Percentiles rank a stretch among this genome's conserved stretches.
Conservation (phyloP, 176 grass and related monocot species). For the Calamus simplicifolius region DNA sequence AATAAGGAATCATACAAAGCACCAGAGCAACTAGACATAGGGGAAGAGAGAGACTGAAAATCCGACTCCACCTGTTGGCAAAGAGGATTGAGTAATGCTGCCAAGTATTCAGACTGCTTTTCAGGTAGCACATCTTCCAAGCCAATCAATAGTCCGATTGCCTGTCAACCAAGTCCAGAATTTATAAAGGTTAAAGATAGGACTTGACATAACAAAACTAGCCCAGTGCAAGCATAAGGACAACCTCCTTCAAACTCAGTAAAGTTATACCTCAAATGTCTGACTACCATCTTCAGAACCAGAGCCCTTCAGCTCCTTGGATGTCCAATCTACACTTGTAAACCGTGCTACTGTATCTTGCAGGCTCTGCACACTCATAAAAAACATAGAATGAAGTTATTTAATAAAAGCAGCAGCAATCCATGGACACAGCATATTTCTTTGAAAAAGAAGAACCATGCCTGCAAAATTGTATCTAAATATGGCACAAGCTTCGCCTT, state of each 20-base stretch:
- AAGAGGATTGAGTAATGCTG: conserved; percentile 73
- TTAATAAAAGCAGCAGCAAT: too few species aligned
- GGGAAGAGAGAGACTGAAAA: neutral
- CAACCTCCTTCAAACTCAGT: conserved; percentile 10
- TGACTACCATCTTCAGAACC: conserved; percentile 94
- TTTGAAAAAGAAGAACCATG: conserved; percentile 17
- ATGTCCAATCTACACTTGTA: conserved; percentile 41
- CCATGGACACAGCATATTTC: too few species aligned
- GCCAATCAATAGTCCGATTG: conserved; percentile 84
- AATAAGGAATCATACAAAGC: conserved; percentile 10
- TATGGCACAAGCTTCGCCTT: conserved; percentile 85
- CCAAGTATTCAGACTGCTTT: conserved; percentile 77
- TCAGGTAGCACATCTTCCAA: conserved; percentile 78
- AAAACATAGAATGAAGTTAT: neutral
- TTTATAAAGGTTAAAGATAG: too few species aligned
- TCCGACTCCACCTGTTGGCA: conserved; percentile 57
- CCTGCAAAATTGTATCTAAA: conserved; percentile 87
- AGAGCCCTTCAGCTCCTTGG: conserved; percentile 50
- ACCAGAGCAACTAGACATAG: neutral
- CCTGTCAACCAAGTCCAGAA: conserved; percentile 37
- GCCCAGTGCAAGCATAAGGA: neutral
- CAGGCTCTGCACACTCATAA: conserved; percentile 49
- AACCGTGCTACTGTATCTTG: conserved; percentile 72
- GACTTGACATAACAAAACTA: too few species aligned
- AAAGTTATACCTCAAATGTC: conserved; percentile 69